These are phyloP conservation scores for Arbutus unedo DNA, from an alignment of 148 eudicot genomes.

Conservation along the genomic window DNA sequence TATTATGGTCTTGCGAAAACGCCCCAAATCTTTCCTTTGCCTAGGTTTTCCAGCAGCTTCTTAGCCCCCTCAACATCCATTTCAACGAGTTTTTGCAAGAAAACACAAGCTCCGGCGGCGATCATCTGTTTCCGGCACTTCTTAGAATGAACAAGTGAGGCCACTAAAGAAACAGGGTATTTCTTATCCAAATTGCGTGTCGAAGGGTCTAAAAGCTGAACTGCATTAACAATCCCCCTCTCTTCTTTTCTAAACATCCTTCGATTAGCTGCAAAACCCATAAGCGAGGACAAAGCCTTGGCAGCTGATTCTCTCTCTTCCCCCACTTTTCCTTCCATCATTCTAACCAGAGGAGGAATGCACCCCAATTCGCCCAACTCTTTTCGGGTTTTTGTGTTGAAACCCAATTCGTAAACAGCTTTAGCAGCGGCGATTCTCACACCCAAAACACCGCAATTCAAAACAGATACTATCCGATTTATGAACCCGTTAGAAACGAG, in stretches of 20 bases:
- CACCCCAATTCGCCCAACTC: slow-evolving; percentile 81
- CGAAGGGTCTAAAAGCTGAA: slow-evolving; percentile 66
- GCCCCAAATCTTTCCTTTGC: slow-evolving; percentile 77
- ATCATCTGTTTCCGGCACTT: slow-evolving; percentile 71
- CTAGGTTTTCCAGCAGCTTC: slow-evolving; percentile 61
- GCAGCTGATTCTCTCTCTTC: slow-evolving; percentile 79
- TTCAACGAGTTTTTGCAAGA: slow-evolving; percentile 68
- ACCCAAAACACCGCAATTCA: slow-evolving; percentile 61
- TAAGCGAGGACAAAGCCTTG: slow-evolving; percentile 48
- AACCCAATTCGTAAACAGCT: slow-evolving; percentile 53
- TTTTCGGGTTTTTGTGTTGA: slow-evolving; percentile 46
- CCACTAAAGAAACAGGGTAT: slow-evolving; percentile 52
- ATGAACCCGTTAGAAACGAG: slow-evolving; percentile 58
- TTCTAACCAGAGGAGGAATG: slow-evolving; percentile 48
- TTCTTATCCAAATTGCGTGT: slow-evolving; percentile 52
- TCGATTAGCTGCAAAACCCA: slow-evolving; percentile 52
- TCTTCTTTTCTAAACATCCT: slow-evolving; percentile 68
- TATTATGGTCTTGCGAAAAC: slow-evolving; percentile 60
- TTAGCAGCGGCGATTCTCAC: slow-evolving; percentile 70
- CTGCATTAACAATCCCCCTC: slow-evolving; percentile 55
- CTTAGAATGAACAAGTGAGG: slow-evolving; percentile 49
- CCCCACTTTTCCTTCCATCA: slow-evolving; percentile 75
- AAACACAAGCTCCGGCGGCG: slow-evolving; percentile 54
- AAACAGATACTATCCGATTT: slow-evolving; percentile 30
- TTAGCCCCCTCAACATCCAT: slow-evolving; percentile 75